phyloP scores from a whole-genome alignment of 2,329 filamentous ascomycete genomes.

The Kalmusia sp. region DNA sequence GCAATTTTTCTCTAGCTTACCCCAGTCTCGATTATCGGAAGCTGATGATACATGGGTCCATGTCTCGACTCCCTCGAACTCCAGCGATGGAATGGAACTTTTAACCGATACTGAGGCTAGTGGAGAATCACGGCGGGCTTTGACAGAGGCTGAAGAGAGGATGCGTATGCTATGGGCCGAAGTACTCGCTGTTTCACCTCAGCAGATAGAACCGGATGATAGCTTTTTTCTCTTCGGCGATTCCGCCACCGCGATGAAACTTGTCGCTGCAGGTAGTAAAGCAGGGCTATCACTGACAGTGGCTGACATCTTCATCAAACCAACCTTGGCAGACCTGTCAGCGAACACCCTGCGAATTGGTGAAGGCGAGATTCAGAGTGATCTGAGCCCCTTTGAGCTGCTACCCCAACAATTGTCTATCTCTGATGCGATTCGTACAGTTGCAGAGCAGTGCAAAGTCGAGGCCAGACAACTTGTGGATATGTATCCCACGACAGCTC shows the following conservation, averaged over 20 bases:
- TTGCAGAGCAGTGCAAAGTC: background rate
- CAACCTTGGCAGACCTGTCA: background rate
- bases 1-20: background rate
- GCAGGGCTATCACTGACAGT: background rate
- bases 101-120: background rate
- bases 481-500: conserved; percentile 61
- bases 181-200: background rate
- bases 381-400: background rate
- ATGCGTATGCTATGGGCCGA: conserved; percentile 3
- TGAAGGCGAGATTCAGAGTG: background rate
- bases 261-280: conserved; percentile 4
- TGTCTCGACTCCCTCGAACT: background rate
- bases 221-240: conserved; percentile 22
- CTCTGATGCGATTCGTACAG: background rate
- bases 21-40: background rate
- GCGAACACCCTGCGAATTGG: background rate
- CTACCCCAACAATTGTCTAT: background rate
- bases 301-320: conserved; percentile 2
- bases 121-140: background rate
- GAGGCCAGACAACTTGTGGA: conserved; percentile 39
- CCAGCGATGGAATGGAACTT: background rate
- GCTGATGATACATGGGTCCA: background rate
- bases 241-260: conserved; percentile 17
- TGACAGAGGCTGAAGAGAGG: background rate
- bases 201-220: conserved; percentile 9